These are phyloP conservation scores for Populus euphratica DNA, from an alignment of 345 rosid species.

Conservation along the genomic window DNA sequence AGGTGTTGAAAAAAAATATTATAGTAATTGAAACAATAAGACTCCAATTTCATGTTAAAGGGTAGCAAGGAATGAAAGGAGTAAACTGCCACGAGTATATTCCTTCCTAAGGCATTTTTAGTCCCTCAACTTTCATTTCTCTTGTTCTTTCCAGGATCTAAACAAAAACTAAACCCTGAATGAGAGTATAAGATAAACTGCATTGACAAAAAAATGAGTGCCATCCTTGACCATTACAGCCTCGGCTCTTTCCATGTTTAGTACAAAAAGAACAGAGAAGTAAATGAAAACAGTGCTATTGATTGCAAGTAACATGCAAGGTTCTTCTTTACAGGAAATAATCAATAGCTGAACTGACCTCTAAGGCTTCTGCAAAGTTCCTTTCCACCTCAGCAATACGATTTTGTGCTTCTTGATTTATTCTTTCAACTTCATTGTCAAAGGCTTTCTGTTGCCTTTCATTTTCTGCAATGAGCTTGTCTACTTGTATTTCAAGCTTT, in stretches of 20 bases:
- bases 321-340: background rate
- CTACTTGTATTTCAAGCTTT: conserved; percentile 35
- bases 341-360: conserved; percentile 18
- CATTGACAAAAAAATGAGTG: background rate
- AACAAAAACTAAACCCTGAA: background rate
- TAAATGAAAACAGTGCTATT: background rate
- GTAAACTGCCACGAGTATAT: background rate
- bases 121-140: background rate
- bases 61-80: background rate
- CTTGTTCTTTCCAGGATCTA: background rate
- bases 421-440: conserved; percentile 31
- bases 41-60: background rate
- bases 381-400: conserved; percentile 33
- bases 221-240: background rate
- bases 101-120: background rate
- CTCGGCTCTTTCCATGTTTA: background rate
- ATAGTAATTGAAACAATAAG: background rate
- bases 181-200: background rate
- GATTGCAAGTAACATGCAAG: background rate
- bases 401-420: conserved; percentile 32
- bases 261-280: background rate
- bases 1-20: background rate
- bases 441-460: conserved; percentile 30
- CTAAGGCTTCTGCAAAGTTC: conserved; percentile 37
- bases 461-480: conserved; percentile 36